Evolutionary conservation across 73 alveolate species (phyloP).

Genomic region (Breviolum minutum): DNA sequence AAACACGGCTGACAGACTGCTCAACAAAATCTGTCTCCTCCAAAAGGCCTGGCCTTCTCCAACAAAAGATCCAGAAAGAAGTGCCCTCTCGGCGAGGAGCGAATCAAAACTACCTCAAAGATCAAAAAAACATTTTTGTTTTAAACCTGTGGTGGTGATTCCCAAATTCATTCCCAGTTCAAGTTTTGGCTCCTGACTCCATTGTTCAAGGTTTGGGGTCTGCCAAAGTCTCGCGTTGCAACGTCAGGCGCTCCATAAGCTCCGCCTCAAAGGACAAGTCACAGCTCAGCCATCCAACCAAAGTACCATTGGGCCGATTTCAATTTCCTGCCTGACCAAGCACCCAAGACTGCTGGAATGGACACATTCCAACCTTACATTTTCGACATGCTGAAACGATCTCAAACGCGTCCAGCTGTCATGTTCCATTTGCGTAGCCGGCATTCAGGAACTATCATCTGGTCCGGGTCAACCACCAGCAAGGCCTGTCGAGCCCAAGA

Average conservation of each 20-base stretch:
- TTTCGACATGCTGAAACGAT: neutral
- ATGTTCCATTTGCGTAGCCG: neutral
- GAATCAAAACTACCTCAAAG: constrained; percentile 61
- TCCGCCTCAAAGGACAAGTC: neutral
- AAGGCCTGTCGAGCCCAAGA: neutral
- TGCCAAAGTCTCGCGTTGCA: constrained; percentile 86
- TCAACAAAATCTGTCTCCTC: neutral
- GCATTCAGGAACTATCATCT: constrained; percentile 87
- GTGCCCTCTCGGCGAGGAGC: constrained; percentile 73
- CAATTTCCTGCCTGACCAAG: constrained; percentile 33
- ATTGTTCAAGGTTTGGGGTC: constrained; percentile 87
- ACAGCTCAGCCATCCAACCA: neutral
- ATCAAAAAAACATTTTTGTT: neutral
- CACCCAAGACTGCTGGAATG: constrained; percentile 88
- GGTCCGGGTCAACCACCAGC: constrained; percentile 90
- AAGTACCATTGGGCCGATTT: neutral
- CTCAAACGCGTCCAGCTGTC: neutral
- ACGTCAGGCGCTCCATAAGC: constrained; percentile 70
- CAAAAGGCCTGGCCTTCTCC: constrained; percentile 65
- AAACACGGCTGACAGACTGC: neutral
- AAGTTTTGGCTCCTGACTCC: constrained; percentile 14
- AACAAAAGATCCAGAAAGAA: constrained; percentile 77
- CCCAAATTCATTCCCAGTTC: neutral
- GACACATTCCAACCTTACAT: constrained; percentile 82
- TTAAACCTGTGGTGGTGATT: neutral